These are phyloP conservation scores for Colletotrichum ledebouriae DNA, from an alignment of 2,329 filamentous ascomycete genomes.

Conservation along the genomic window DNA sequence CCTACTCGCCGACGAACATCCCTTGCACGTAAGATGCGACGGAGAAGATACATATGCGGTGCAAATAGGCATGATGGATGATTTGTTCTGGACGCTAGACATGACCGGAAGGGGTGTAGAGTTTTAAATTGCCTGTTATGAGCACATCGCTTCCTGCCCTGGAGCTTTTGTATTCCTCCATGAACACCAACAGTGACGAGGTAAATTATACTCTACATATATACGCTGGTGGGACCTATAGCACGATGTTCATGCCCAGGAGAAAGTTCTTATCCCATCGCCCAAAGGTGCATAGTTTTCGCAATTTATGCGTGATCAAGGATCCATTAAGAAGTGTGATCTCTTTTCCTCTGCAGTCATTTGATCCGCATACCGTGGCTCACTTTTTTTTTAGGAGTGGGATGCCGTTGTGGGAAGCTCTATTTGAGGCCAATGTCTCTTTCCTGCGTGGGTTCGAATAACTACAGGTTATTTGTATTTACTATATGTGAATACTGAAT, in stretches of 20 bases:
- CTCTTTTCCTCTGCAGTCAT: not conserved
- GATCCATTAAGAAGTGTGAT: not conserved
- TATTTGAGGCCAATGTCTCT: conserved; percentile 5
- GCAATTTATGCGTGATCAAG: not conserved
- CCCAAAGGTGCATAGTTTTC: not conserved
- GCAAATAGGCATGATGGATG: not conserved
- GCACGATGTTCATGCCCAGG: accelerated
- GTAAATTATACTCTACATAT: not conserved
- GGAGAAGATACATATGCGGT: too few relatives aligned
- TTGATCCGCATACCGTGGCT: not conserved
- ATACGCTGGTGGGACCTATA: too few relatives aligned
- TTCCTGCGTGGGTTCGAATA: not conserved
- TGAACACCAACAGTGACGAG: not conserved
- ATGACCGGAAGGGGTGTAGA: not conserved
- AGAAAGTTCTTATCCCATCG: not conserved
- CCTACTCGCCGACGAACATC: conserved; percentile 23
- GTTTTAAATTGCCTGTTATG: not conserved
- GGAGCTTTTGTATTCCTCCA: not conserved
- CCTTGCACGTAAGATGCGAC: not conserved
- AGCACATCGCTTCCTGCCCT: not conserved
- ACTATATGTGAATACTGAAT: too few relatives aligned
- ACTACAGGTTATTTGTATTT: too few relatives aligned
- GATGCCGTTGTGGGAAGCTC: not conserved
- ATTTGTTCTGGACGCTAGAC: not conserved
- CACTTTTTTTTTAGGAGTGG: not conserved